These are phyloP conservation scores for Tulasnella sp. DNA, from an alignment of 768 basidiomycete genomes.

Conservation along the genomic window DNA sequence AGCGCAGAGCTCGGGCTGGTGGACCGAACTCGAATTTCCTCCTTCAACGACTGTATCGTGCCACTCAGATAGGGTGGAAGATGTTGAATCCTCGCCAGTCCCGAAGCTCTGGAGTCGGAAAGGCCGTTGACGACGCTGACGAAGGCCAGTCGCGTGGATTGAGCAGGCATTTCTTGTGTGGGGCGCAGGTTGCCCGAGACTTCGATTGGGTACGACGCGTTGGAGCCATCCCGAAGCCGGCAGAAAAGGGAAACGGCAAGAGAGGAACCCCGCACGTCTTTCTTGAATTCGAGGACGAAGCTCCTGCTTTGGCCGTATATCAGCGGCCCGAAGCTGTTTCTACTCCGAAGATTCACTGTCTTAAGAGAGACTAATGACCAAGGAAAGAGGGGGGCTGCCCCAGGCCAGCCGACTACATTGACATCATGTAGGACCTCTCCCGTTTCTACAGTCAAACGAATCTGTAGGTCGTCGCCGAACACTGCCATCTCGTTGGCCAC, in stretches of 20 bases:
- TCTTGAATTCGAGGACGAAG: background rate
- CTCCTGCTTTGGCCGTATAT: background rate
- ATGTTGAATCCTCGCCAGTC: background rate
- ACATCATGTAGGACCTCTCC: conserved; percentile 15
- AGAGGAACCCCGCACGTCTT: background rate
- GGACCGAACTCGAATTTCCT: background rate
- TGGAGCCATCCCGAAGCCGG: background rate
- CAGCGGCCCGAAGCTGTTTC: background rate
- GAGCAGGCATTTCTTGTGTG: background rate
- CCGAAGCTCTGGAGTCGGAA: background rate
- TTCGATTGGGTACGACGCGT: background rate
- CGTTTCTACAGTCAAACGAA: conserved; percentile 9
- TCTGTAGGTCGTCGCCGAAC: conserved; percentile 19
- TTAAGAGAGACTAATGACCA: background rate
- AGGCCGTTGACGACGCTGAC: background rate
- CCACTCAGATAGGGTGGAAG: background rate
- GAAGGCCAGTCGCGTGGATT: background rate
- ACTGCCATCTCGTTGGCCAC: conserved; percentile 29
- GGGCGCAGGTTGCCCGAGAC: background rate
- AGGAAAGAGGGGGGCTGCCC: background rate
- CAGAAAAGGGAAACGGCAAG: background rate
- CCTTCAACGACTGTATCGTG: background rate
- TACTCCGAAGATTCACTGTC: background rate
- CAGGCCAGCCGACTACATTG: conserved; percentile 3
- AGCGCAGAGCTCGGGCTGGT: background rate